phyloP scores from a whole-genome alignment of 2,329 filamentous ascomycete genomes.

The Hirsutella rhossiliensis region DNA sequence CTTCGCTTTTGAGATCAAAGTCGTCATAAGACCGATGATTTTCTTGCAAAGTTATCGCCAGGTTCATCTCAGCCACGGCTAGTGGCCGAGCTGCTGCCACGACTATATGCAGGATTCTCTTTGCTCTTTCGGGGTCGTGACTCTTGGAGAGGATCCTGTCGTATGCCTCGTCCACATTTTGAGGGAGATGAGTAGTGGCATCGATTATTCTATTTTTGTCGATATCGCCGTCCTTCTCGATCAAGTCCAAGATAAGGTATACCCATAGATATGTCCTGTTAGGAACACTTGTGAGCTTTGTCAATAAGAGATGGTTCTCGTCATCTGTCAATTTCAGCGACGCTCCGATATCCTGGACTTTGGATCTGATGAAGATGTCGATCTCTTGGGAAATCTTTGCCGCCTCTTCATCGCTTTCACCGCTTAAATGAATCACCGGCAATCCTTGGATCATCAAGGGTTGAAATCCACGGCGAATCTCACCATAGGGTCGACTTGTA shows the following conservation, averaged over 20 bases:
- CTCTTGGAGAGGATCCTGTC: conserved; percentile 12
- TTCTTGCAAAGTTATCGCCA: conserved; percentile 7
- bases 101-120: conserved; percentile 11
- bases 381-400: not conserved
- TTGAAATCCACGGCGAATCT: not conserved
- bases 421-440: not conserved
- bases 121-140: conserved; percentile 2
- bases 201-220: conserved; percentile 2
- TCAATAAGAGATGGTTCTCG: conserved; percentile 5
- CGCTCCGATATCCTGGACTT: not conserved
- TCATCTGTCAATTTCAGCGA: not conserved
- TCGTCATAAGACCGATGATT: conserved; percentile 3
- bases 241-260: conserved; percentile 8
- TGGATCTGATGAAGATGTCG: not conserved
- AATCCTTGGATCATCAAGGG: not conserved
- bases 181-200: conserved; percentile 6
- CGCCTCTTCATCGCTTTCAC: not conserved
- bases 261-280: conserved; percentile 16
- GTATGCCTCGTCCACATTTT: conserved; percentile 13
- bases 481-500: not conserved
- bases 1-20: not conserved
- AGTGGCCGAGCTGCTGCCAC: conserved; percentile 12
- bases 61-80: conserved; percentile 9
- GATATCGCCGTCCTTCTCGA: conserved; percentile 5
- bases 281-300: conserved; percentile 4